phyloP scores from a whole-genome alignment of 2,329 filamentous ascomycete species.

The Hymenoscyphus occultus region DNA sequence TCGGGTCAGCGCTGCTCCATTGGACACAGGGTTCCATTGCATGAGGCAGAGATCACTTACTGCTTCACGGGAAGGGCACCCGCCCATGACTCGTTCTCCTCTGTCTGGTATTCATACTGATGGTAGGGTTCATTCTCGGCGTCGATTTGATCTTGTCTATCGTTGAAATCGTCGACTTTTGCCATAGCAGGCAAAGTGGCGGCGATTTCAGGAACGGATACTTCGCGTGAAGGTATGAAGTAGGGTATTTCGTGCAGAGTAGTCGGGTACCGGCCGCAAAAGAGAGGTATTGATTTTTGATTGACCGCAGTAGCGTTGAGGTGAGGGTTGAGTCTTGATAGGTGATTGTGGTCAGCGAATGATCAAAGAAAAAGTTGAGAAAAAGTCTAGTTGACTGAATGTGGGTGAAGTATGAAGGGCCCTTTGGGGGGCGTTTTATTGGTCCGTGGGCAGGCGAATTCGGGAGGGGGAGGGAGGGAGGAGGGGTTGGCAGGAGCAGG shows the following conservation, averaged over 20 bases:
- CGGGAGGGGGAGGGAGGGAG: neutral
- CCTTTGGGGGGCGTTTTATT: slow-evolving; percentile 7
- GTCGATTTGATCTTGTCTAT: slow-evolving; percentile 61
- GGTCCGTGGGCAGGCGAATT: slow-evolving; percentile 4
- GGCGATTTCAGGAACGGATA: slow-evolving; percentile 25
- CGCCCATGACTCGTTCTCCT: slow-evolving; percentile 86
- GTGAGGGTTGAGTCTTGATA: neutral
- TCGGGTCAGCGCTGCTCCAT: slow-evolving; percentile 11
- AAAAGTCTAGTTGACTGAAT: neutral
- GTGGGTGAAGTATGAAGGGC: neutral
- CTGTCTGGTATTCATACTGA: slow-evolving; percentile 82
- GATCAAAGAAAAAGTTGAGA: slow-evolving; percentile 7
- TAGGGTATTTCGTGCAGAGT: neutral
- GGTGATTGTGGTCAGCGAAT: slow-evolving; percentile 8
- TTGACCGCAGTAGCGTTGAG: too few species aligned
- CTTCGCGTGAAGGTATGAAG: slow-evolving; percentile 10
- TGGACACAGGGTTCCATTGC: neutral
- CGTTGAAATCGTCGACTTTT: slow-evolving; percentile 64
- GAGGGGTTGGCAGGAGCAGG: neutral
- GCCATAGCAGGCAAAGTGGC: slow-evolving; percentile 64
- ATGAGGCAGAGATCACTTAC: slow-evolving; percentile 41
- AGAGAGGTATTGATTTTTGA: neutral
- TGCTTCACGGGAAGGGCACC: slow-evolving; percentile 95
- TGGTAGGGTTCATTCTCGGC: slow-evolving; percentile 58
- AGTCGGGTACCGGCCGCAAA: neutral